Base-by-base conservation (phyloP, 768 basidiomycete species). In the Podaxis rugospora region DNA sequence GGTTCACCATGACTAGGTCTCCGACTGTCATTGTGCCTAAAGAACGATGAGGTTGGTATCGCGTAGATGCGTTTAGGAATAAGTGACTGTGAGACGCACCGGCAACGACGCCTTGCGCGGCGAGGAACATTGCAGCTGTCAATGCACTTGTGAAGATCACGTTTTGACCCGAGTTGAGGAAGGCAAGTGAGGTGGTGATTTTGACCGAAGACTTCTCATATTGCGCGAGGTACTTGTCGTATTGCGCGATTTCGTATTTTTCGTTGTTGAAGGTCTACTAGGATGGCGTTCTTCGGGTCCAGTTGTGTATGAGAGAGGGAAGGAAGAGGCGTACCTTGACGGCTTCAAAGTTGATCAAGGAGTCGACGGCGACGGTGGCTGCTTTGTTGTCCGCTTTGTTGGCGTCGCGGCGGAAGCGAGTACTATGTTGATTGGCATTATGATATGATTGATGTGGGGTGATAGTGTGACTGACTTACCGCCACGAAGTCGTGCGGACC, bases 1-100 rank as follows among this genome's bases (percentile, higher is more conserved):
- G 96, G 73, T 99, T 99, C 66, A 97, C 90, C 96, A 99, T 98
- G 66, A 99, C 97, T 13, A 99, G 84, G 68, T 99, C 97, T 6
- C 97, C 97, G 23, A 99, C 84, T 3, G 95, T 97, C 96, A 99
- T 98, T 0, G 92, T 93, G 6, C 95, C 95, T 95, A 64, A 11
- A 28, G 10, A 10, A 32, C 44, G 25, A 2, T 62, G 47, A 62
- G 46, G 18, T 32, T 9, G 14, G 39, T 50, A 46, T 1, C 28
- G 27, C 3, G 54, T 6, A 35, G 32, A 18, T 6, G n/a, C 37
- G 21, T 5, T 36, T 21, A n/a, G 40, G 55, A 39, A 23, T n/a
- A n/a, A 14, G 6, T 11, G 16, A 25, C 28, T 37, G 7, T 32
- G 32, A 9, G 23, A 70, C 80, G 13, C 54, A 94, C 95, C 96